Conservation (phyloP, 768 basidiomycete genomes). For the Lactifluus echinatus region DNA sequence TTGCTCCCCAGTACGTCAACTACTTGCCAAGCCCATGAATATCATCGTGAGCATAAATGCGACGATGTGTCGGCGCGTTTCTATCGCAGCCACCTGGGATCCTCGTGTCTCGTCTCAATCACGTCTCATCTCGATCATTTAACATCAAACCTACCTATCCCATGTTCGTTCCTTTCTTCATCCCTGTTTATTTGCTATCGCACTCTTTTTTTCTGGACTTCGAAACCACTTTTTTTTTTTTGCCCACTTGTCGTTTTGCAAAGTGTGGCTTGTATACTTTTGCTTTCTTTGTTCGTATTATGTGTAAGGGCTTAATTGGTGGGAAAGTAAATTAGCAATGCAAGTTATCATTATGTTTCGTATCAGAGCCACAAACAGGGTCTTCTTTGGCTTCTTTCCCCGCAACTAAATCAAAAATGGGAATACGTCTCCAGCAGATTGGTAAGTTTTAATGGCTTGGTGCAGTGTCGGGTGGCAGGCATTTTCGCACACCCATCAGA, state of each 20-base stretch:
- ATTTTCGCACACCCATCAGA: constrained; percentile 8
- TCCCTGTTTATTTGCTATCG: constrained; percentile 2
- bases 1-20: constrained; percentile 3
- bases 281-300: constrained; percentile 15
- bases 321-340: constrained; percentile 13
- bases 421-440: constrained; percentile 4
- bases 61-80: not conserved
- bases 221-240: constrained; percentile 1
- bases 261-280: constrained; percentile 10
- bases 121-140: constrained; percentile 8
- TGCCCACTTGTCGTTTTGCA: too few species aligned
- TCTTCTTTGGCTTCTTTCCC: not conserved
- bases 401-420: constrained; percentile 11
- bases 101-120: constrained; percentile 4
- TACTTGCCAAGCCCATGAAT: constrained; percentile 10
- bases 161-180: constrained; percentile 1
- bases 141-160: constrained; percentile 4
- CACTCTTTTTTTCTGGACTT: not conserved
- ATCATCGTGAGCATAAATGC: not conserved
- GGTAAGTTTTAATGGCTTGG: constrained; percentile 14
- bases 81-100: constrained; percentile 2
- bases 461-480: constrained; percentile 7
- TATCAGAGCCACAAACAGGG: not conserved
- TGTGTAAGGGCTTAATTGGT: constrained; percentile 14
- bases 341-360: constrained; percentile 19